These are phyloP conservation scores for Canna indica DNA, from an alignment of 176 grass and related monocot genomes.

Conservation along the genomic window DNA sequence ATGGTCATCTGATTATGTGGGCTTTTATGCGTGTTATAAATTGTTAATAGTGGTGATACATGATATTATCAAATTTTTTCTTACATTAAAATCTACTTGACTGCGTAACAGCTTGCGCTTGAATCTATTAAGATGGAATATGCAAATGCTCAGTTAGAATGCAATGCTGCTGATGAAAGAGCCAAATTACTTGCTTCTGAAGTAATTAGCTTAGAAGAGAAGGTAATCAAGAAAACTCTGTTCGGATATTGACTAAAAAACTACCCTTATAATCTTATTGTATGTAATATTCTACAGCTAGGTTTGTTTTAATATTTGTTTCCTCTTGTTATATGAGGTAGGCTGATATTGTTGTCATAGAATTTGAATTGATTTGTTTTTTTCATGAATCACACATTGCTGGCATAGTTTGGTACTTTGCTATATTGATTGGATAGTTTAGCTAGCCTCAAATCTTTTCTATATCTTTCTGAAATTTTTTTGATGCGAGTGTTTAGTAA, in stretches of 20 bases:
- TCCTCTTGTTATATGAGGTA: not conserved
- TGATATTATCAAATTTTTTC: not conserved
- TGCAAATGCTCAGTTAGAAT: constrained; percentile 84
- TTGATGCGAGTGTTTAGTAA: not conserved
- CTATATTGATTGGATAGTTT: not conserved
- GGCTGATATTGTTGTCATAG: not conserved
- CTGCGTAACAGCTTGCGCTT: constrained; percentile 63
- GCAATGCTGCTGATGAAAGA: constrained; percentile 96
- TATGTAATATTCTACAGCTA: not conserved
- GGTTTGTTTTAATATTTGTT: not conserved
- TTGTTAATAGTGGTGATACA: not conserved
- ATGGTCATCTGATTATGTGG: not conserved
- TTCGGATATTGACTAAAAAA: not conserved
- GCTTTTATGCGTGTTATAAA: not conserved
- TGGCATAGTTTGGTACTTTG: not conserved
- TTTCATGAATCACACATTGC: not conserved
- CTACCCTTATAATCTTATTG: not conserved
- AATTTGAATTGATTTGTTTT: not conserved
- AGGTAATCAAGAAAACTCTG: constrained; percentile 29
- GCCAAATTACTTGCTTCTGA: constrained; percentile 90
- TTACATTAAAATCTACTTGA: constrained; percentile 1
- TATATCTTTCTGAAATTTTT: not conserved
- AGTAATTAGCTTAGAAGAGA: constrained; percentile 98
- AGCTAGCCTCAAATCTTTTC: not conserved
- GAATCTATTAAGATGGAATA: constrained; percentile 69